Evolutionary conservation across 257 asterid genomes (phyloP), one percentile per base, ranked within the genome.

Genomic region (Leptodermis oblonga): DNA sequence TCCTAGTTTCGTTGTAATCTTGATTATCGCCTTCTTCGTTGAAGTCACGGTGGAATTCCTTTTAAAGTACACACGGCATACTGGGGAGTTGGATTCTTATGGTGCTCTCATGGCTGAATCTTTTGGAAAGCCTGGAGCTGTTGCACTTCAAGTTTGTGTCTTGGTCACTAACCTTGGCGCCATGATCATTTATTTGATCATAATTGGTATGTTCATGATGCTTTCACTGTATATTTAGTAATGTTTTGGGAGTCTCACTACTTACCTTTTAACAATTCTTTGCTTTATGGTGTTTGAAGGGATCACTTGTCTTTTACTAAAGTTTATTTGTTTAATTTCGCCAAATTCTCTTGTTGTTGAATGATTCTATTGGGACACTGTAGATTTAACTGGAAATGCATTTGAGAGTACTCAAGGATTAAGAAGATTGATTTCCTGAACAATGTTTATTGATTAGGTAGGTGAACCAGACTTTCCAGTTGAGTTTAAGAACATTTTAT

Each of bases 1-100:
- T 67, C 99, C 99, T 0, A 84, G 97, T 72, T 77, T 94, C 45
- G 36, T 79, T n/a, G 89, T 85, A 10, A 85, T 94, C 70, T 58
- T 91, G 66, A n/a, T 85, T 14, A 73, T 94, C 36, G 92, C 96
- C 11, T 86, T 84, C 70, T 81, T 91, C 37, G 99, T 94, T 36
- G 97, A 94, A 61, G 93, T 94, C 22, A 94, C 97, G 3, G 99
- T 94, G 31, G 99, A 94, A 82, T 89, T 94, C 64, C 79, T 94
- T 25, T 55, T 91, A 71, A 91, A 89, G 79, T 81, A 85, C 73
- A 86, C 93, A 0, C 78, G 78, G 1, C 86, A 69, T 73, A 87
- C 86, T 4, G 92, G 90, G 5, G 82, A 80, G 67, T 82, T 88
- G 43, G 83, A 78, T 74, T 81, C 99, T 1, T 94, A 94, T 70